These are phyloP conservation scores for Trichoderma afroharzianum DNA, from an alignment of 2,329 filamentous ascomycete species.

Conservation along the genomic window DNA sequence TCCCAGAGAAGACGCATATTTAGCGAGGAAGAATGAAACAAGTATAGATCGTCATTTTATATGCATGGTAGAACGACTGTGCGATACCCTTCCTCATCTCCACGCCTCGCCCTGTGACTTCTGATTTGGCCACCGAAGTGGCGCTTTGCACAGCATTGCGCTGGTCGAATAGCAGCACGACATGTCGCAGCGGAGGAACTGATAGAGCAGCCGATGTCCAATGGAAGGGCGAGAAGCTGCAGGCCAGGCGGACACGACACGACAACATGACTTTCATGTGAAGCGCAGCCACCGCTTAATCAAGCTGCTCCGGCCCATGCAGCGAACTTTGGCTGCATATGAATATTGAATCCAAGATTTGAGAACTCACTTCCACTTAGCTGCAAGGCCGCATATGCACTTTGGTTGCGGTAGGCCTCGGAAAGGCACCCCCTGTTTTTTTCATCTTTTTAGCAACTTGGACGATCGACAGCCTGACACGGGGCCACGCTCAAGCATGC, in stretches of 20 bases:
- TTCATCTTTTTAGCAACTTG: constrained; percentile 2
- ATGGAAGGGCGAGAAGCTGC: not conserved
- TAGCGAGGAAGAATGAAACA: not conserved
- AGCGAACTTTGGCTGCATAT: constrained; percentile 11
- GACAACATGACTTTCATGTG: constrained; percentile 8
- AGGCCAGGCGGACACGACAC: constrained; percentile 9
- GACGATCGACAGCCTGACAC: constrained; percentile 16
- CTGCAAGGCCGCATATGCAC: constrained; percentile 6
- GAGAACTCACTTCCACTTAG: not conserved
- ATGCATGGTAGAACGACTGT: not conserved
- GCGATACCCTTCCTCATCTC: not conserved
- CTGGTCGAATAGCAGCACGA: constrained; percentile 16
- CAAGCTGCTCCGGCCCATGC: not conserved
- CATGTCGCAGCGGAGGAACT: constrained; percentile 15
- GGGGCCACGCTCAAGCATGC: constrained; percentile 13
- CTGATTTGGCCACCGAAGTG: constrained; percentile 8
- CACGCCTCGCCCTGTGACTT: not conserved
- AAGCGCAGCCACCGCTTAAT: constrained; percentile 8
- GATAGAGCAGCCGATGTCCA: constrained; percentile 4
- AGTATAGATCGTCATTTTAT: constrained; percentile 13
- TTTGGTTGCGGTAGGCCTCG: not conserved
- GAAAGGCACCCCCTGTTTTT: not conserved
- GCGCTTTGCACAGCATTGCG: constrained; percentile 10
- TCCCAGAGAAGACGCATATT: not conserved
- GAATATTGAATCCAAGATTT: not conserved